Base-by-base conservation (phyloP, 176 grass and related monocot species). In the Carex kokanica region DNA sequence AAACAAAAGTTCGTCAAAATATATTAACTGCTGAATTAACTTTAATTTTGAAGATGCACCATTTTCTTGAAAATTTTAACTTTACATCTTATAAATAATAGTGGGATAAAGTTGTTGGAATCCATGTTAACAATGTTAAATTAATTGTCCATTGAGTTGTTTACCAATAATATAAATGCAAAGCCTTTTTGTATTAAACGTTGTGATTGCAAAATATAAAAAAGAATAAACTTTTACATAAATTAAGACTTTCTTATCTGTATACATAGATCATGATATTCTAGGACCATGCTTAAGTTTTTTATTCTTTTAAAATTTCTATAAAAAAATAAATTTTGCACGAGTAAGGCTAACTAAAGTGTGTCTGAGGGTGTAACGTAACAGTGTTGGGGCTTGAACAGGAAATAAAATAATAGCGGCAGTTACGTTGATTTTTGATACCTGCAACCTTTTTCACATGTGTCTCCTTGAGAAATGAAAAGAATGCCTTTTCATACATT, bases 371-470 rank as follows among this genome's bases (percentile, higher is more conserved):
- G 66, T 63, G 84, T 57, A 83, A 63, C 55, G 47, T 23, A 85
- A 87, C 56, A 82, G 40, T 64, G 85, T 63, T 63, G 81, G 83
- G 20, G 45, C 49, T 51, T 82, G 60, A 67, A 82, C 62, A 51
- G 49, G 73, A 77, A 77, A 77, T 77, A 77, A 77, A 56, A 51
- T 77, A 77, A 77, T 77, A 77, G 49, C 13, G 73, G 73, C 73
- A 77, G 73, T 77, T 77, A 77, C 73, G 56, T 77, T 56, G 73
- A 77, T 77, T 77, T 77, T 55, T 31, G 43, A 27, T 53, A 67
- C 61, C 60, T 54, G 24, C 80, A 27, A 52, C 15, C 51, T 38
- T 41, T 86, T 84, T 89, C 85, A 90, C 83, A 89, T 86, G 83
- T 11, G 16, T 70, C 65, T 15, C 10, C 11, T n/a, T 43, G 36